Evolutionary conservation across 805 yeast genomes (phyloP).

Genomic region (Wickerhamia fluorescens): DNA sequence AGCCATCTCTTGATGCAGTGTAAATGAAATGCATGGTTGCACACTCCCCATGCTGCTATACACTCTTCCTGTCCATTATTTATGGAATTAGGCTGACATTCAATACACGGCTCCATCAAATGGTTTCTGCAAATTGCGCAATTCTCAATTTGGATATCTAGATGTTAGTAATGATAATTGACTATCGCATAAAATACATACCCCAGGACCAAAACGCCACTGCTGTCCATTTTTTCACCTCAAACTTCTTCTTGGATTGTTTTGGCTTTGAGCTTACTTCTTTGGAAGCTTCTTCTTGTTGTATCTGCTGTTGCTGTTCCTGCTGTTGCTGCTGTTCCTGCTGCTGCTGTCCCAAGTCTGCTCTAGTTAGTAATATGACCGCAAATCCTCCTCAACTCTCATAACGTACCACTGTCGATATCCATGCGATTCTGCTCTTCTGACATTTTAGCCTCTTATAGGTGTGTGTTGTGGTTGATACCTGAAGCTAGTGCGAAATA

Average conservation of each 20-base stretch:
- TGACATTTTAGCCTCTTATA: no score
- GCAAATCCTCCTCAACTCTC: no score
- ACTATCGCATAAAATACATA: constrained; percentile 18
- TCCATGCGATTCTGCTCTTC: constrained; percentile 23
- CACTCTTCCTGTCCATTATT: constrained; percentile 63
- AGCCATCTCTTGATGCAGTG: constrained; percentile 97
- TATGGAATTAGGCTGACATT: constrained; percentile 82
- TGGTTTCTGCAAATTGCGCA: constrained; percentile 98
- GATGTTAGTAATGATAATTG: constrained; percentile 11
- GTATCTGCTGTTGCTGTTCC: constrained; percentile 11
- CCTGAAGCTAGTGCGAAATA: no score
- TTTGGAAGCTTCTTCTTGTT: constrained; percentile 8
- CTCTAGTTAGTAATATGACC: no score
- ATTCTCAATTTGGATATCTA: constrained; percentile 79
- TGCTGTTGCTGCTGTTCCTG: constrained; percentile 11
- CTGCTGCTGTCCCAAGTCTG: neutral
- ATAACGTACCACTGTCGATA: constrained; percentile 25
- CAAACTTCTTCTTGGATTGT: constrained; percentile 62
- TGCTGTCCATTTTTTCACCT: constrained; percentile 96
- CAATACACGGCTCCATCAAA: constrained; percentile 96
- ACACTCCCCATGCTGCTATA: constrained; percentile 93
- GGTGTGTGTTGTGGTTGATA: constrained; percentile 1
- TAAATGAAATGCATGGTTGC: constrained; percentile 97
- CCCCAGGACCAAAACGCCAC: constrained; percentile 99
- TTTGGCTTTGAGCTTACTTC: constrained; percentile 16